These are phyloP conservation scores for Psidium guajava DNA, from an alignment of 345 rosid genomes.

Conservation along the genomic window DNA sequence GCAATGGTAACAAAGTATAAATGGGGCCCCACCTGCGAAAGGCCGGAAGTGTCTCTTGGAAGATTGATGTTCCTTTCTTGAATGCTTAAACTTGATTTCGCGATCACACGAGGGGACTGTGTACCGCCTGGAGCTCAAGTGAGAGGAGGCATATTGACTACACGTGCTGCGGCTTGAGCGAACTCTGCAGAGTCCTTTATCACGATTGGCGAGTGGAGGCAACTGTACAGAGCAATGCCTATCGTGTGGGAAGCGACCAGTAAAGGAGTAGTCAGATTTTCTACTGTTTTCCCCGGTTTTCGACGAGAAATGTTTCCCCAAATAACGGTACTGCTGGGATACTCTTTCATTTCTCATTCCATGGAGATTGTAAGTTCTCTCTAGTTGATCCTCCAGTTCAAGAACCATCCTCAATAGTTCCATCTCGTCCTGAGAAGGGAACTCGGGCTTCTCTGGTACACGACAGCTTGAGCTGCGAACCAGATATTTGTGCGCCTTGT, in stretches of 20 bases:
- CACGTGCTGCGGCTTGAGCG: neutral
- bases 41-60: conserved; percentile 62
- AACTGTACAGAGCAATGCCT: neutral
- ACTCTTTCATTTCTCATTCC: neutral
- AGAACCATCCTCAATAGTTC: conserved; percentile 6
- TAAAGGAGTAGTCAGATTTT: neutral
- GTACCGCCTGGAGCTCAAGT: conserved; percentile 46
- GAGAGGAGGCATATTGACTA: conserved; percentile 21
- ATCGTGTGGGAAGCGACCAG: neutral
- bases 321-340: neutral
- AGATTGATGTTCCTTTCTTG: conserved; percentile 29
- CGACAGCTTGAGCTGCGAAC: neutral
- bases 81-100: conserved; percentile 30
- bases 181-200: conserved; percentile 6
- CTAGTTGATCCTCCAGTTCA: conserved; percentile 4
- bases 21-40: conserved; percentile 79
- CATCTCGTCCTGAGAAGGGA: conserved; percentile 1
- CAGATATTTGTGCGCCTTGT: neutral
- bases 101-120: conserved; percentile 17
- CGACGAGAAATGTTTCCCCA: conserved; percentile 7
- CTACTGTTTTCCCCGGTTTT: conserved; percentile 7
- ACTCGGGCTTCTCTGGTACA: neutral
- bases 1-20: conserved; percentile 53
- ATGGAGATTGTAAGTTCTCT: neutral
- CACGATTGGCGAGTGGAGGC: neutral